A percentile compares a stretch with the other conserved stretches of the same genome.
These are phyloP conservation scores for Citrus trifoliata DNA, from an alignment of 345 rosid species.

Conservation along the genomic window DNA sequence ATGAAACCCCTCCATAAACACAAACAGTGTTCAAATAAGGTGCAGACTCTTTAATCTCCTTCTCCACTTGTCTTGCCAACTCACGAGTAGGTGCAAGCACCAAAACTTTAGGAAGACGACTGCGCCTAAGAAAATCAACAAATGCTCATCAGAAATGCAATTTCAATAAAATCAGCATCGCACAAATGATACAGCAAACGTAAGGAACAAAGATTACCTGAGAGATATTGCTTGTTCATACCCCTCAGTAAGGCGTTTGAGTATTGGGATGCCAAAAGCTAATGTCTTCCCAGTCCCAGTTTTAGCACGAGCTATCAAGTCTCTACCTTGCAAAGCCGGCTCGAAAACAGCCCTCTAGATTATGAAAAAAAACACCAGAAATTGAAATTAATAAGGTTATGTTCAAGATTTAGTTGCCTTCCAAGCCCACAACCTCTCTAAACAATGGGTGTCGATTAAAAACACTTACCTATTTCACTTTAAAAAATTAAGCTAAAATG, in stretches of 20 bases:
- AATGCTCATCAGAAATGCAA: constrained; percentile 1
- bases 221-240: constrained; percentile 34
- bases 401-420: not conserved
- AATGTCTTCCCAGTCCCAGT: constrained; percentile 99
- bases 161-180: not conserved
- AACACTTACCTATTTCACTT: too few relatives aligned
- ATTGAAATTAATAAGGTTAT: not conserved
- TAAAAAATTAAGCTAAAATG: too few relatives aligned
- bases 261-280: constrained; percentile 93
- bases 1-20: constrained; percentile 96
- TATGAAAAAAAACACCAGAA: too few relatives aligned
- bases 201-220: constrained; percentile 40
- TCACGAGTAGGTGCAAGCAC: constrained; percentile 92
- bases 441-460: too few relatives aligned
- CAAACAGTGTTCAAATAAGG: constrained; percentile 80
- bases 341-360: constrained; percentile 78
- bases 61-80: constrained; percentile 95
- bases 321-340: constrained; percentile 88
- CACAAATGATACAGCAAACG: not conserved
- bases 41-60: constrained; percentile 89
- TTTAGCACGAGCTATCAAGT: constrained; percentile 94
- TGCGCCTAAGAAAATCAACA: constrained; percentile 39
- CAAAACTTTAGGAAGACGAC: constrained; percentile 73
- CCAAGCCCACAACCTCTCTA: too few relatives aligned
- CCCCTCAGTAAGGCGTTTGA: constrained; percentile 75